Percentiles rank a stretch among this genome's conserved stretches.
These are phyloP conservation scores for Pseudogymnoascus pannorum DNA, from an alignment of 2,329 filamentous ascomycete species.

Conservation along the genomic window DNA sequence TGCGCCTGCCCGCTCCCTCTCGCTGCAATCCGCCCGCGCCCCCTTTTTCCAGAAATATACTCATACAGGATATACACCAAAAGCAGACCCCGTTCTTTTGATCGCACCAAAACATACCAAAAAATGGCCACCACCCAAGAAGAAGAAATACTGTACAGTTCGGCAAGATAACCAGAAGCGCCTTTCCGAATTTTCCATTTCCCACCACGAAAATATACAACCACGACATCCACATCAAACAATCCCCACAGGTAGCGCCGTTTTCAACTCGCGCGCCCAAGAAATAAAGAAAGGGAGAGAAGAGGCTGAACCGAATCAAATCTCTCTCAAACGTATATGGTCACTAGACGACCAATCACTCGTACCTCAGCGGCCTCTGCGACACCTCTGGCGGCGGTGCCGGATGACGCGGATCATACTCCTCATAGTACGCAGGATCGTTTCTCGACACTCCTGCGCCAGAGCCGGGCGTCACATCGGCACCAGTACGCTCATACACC, in stretches of 20 bases:
- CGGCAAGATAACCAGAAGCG: not conserved
- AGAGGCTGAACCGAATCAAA: not conserved
- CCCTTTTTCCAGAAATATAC: slow-evolving; percentile 1
- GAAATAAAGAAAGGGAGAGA: not conserved
- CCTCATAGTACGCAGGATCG: slow-evolving; percentile 30
- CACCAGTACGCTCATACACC: not conserved
- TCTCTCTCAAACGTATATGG: slow-evolving; percentile 1
- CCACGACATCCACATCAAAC: not conserved
- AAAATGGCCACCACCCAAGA: not conserved
- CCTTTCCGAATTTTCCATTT: not conserved
- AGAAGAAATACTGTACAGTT: not conserved
- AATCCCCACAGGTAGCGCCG: not conserved
- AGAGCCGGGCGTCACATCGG: not conserved
- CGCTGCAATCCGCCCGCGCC: not conserved
- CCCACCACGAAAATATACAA: not conserved
- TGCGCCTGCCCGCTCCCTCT: not conserved
- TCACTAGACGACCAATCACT: not conserved
- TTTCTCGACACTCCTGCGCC: not conserved
- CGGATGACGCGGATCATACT: slow-evolving; percentile 39
- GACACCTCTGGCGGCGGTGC: slow-evolving; percentile 22
- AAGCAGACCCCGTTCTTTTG: not conserved
- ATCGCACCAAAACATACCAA: not conserved
- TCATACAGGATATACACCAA: not conserved
- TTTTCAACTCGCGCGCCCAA: not conserved
- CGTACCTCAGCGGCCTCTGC: not conserved